Percentiles rank a stretch among this genome's conserved stretches.
Evolutionary conservation across 441 rosid genomes (phyloP).

Genomic region (Jatropha podagrica): DNA sequence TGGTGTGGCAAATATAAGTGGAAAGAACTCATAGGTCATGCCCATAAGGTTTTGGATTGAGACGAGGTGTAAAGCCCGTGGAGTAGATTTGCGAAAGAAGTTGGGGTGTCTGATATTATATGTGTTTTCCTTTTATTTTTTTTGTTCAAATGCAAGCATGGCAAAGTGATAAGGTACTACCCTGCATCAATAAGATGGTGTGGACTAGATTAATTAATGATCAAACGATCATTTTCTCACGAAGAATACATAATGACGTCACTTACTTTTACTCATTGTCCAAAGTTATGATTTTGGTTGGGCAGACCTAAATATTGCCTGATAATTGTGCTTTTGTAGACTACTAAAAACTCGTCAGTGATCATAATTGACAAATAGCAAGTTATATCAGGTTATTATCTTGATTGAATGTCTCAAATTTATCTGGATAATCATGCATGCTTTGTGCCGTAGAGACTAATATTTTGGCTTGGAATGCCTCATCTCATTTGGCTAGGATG

Average conservation of each 20-base stretch:
- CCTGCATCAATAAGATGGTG: neutral
- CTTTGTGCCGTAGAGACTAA: neutral
- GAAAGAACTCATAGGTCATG: too few relatives aligned
- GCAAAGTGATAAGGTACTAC: neutral
- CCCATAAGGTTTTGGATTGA: too few relatives aligned
- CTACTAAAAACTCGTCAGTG: neutral
- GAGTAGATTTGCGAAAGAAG: too few relatives aligned
- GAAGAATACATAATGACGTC: neutral
- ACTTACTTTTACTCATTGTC: neutral
- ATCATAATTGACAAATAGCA: neutral
- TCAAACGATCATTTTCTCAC: neutral
- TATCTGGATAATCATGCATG: neutral
- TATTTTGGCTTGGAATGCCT: neutral
- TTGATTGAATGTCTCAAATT: neutral
- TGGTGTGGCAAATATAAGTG: too few relatives aligned
- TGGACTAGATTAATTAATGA: neutral
- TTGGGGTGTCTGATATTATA: too few relatives aligned
- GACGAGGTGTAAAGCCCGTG: too few relatives aligned
- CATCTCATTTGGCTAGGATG: conserved; percentile 57
- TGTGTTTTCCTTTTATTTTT: neutral
- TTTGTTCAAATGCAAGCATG: neutral
- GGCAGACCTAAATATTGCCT: neutral
- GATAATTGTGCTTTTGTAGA: neutral
- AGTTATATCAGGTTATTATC: neutral
- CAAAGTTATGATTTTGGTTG: neutral